Base-by-base conservation (phyloP, 1,139 yeast genomes). In the Diutina rugosa region DNA sequence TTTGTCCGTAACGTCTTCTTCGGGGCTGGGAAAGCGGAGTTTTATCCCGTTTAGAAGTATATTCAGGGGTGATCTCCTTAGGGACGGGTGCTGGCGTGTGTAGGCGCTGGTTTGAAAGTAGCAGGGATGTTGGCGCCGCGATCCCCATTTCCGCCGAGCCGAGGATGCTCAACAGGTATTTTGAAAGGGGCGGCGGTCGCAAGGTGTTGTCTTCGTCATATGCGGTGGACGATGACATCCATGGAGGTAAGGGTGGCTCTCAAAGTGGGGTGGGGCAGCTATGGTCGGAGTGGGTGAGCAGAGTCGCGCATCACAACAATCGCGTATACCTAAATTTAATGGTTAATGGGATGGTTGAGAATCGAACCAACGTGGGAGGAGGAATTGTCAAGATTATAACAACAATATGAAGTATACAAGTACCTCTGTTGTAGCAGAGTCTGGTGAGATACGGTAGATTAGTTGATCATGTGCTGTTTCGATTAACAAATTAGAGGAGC, bases 171-270 rank as follows among this genome's bases (percentile, higher is more conserved):
- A 47, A 28, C 51, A 47, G 51, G 38, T 47, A 47, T 21, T 47
- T 47, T 10, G 51, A 47, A 8, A 47, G 51, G 7, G 30, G 35
- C 21, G 51, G 51, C 16, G 51, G 51, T 12, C 29, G 35, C 29
- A 30, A 47, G 9, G 51, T 47, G 38, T 47, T 47, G 51, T 47
- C 51, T n/a, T 47, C 51, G 21, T 47, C 51, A 47, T 28, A 47
- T n/a, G 35, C 30, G 18, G 35, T 21, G 38, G 29, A 28, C 16
- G 51, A 28, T 30, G 51, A 47, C 51, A 47, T 47, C 51, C 51
- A 47, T 47, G 38, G 51, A 30, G 7, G 49, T 9, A n/a, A 21
- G 8, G 18, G 46, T 44, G 41, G n/a, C 41, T 35, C 41, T 12
- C 10, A 10, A n/a, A n/a, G 41, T 10, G 5, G n/a, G 41, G 41